Percentiles rank a stretch among this genome's conserved stretches.
phyloP scores from a whole-genome alignment of 441 rosid species.

The Arabidopsis hybrid region DNA sequence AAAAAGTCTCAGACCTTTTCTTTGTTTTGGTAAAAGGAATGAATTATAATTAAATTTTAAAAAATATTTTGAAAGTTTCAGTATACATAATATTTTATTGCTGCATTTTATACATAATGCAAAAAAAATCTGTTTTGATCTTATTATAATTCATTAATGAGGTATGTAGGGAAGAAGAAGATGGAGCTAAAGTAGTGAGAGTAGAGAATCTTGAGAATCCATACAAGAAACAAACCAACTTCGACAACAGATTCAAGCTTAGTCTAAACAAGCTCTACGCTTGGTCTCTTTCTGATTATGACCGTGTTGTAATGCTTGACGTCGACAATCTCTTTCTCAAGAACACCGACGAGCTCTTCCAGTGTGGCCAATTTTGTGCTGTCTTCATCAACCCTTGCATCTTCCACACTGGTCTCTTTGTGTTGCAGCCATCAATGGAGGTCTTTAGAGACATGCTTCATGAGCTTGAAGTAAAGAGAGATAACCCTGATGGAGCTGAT shows the following conservation, averaged over 20 bases:
- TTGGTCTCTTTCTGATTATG: constrained; percentile 84
- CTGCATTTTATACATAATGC: neutral
- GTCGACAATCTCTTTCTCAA: constrained; percentile 87
- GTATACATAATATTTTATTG: neutral
- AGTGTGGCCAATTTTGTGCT: constrained; percentile 94
- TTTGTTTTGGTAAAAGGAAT: neutral
- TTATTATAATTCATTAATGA: neutral
- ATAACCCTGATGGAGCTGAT: constrained; percentile 92
- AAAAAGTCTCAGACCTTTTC: constrained; percentile 26
- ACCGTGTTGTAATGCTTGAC: constrained; percentile 90
- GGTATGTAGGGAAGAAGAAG: constrained; percentile 69
- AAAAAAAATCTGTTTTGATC: neutral
- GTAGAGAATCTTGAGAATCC: constrained; percentile 92
- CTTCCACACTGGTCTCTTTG: constrained; percentile 97
- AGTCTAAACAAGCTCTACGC: constrained; percentile 92
- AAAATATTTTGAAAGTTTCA: too few relatives aligned
- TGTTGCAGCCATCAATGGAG: constrained; percentile 74
- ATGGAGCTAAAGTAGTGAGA: constrained; percentile 81
- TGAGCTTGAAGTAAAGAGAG: constrained; percentile 62
- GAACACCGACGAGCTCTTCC: constrained; percentile 86
- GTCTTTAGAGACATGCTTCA: constrained; percentile 83
- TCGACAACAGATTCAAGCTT: constrained; percentile 78
- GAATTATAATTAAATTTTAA: neutral
- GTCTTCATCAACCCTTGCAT: constrained; percentile 96
- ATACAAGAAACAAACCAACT: constrained; percentile 65